Evolutionary conservation across 2,329 filamentous ascomycete species (phyloP).

Genomic region (Exserohilum turcica): DNA sequence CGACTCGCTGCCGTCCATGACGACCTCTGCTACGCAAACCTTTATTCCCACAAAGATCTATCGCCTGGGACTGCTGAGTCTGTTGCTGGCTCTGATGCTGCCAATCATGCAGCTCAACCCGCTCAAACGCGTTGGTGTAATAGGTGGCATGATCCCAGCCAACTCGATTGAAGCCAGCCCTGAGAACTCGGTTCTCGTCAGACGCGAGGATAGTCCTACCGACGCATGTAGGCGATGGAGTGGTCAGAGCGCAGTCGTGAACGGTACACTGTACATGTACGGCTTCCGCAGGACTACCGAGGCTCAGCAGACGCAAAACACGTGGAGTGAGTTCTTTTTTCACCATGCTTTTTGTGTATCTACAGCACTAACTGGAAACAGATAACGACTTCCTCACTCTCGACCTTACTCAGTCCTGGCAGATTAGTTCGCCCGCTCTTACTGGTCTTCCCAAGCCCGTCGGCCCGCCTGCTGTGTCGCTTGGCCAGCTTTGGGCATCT

Average conservation of each 20-base stretch:
- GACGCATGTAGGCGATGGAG: conserved; percentile 47
- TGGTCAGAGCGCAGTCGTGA: conserved; percentile 64
- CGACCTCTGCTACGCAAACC: conserved; percentile 8
- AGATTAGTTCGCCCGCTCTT: conserved; percentile 66
- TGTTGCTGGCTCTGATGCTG: conserved; percentile 42
- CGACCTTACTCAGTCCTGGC: conserved; percentile 76
- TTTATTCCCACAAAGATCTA: conserved; percentile 30
- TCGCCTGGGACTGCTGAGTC: conserved; percentile 34
- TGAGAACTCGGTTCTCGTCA: conserved; percentile 24
- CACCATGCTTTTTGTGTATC: background rate
- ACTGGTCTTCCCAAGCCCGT: conserved; percentile 67
- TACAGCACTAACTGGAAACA: conserved; percentile 14
- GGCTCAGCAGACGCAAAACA: conserved; percentile 63
- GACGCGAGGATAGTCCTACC: conserved; percentile 39
- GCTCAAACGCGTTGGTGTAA: conserved; percentile 32
- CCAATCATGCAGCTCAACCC: conserved; percentile 40
- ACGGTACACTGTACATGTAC: conserved; percentile 77
- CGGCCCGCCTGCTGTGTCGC: conserved; percentile 72
- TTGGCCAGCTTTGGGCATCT: conserved; percentile 78
- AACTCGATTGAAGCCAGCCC: conserved; percentile 23
- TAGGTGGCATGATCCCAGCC: conserved; percentile 32
- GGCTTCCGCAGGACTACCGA: conserved; percentile 69
- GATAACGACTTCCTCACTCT: conserved; percentile 71
- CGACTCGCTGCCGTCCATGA: conserved; percentile 1
- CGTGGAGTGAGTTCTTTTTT: conserved; percentile 66